Conservation (phyloP, 306 rosid species). For the Rubus idaeus region DNA sequence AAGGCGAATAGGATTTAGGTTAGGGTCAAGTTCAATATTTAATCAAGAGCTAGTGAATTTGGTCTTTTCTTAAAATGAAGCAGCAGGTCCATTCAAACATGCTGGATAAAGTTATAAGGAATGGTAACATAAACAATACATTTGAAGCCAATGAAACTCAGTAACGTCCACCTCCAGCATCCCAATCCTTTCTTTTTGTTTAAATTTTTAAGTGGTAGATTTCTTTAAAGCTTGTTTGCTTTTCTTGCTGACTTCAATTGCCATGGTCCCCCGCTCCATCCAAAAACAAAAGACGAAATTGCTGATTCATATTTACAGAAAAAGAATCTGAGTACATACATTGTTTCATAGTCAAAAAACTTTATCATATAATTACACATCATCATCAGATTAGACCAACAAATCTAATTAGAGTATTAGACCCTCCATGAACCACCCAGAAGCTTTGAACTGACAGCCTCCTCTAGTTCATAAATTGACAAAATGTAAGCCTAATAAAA, state of each 20-base stretch:
- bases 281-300: neutral
- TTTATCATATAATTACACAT: neutral
- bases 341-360: neutral
- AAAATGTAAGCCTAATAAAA: neutral
- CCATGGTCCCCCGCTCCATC: neutral
- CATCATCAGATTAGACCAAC: conserved; percentile 6
- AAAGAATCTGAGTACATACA: neutral
- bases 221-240: neutral
- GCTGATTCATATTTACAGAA: conserved; percentile 11
- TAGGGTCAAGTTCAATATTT: neutral
- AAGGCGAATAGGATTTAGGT: neutral
- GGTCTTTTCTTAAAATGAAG: neutral
- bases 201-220: neutral
- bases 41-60: neutral
- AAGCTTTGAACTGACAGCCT: neutral
- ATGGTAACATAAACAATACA: neutral
- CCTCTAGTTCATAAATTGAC: neutral
- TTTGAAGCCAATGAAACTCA: conserved; percentile 11
- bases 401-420: neutral
- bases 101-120: neutral
- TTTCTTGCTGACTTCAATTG: neutral
- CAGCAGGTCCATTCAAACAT: conserved; percentile 2
- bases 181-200: neutral
- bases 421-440: neutral
- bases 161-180: neutral